Evolutionary conservation across 768 basidiomycete genomes (phyloP), one percentile per base, ranked within the genome.

Genomic region (Thelephora aurantiotincta): DNA sequence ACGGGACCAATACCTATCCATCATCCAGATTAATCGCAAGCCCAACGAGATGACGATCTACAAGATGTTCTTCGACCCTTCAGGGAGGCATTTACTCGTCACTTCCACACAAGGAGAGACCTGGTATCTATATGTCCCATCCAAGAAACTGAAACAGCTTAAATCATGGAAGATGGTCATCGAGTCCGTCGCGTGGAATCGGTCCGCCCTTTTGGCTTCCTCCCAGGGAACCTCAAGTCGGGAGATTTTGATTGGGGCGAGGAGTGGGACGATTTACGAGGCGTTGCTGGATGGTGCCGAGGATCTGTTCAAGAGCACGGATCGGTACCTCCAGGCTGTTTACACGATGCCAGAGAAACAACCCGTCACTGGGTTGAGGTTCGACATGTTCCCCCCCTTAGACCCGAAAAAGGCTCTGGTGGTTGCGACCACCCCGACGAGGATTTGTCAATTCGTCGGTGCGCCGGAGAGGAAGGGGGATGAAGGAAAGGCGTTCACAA

Each of bases 111-210:
- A 89, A 56, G 91, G 91, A 45, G 93, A 99, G 59, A 93, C 89
- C 51, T 97, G 87, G 80, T 97, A 98, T 59, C 66, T 92, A 3
- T 91, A 78, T 57, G 71, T 75, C 46, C 72, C 75, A 7, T 83
- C 82, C 77, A 85, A 84, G 68, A 88, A 91, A 57, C 82, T 89
- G 0, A 74, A 77, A 38, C 81, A 73, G 38, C 68, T 98, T 46
- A 83, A 87, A 57, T 68, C 70, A 6, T 83, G 92, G 63, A 83
- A 87, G 60, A 80, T 89, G 69, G 72, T 87, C 57, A 83, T 98
- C 53, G 88, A 93, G 61, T 82, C 87, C 52, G 70, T 98, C 35
- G 88, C 88, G 0, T 98, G 94, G 94, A 92, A 90, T 56, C 83
- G 77, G 62, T 59, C 76, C 46, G 72, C 75, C 44, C 59, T 82